Base-by-base conservation (phyloP, 2,329 filamentous ascomycete species). In the Metarhizium album region DNA sequence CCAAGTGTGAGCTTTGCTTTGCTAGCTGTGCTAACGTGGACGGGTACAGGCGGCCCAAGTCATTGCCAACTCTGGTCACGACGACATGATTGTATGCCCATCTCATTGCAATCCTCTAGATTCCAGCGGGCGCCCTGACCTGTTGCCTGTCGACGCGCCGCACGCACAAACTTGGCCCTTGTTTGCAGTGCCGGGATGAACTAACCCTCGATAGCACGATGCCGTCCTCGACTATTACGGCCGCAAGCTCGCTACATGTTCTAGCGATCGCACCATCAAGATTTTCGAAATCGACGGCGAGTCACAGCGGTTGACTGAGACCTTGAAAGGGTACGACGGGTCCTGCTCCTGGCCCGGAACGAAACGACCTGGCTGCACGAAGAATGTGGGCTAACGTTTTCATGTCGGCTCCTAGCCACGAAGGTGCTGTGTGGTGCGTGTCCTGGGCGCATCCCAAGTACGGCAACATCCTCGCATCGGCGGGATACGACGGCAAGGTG, bases 381-480 rank as follows among this genome's bases (percentile, higher is more conserved):
- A 6, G 20, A 23, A 37, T 47, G 42, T 45, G 53, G 23, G 53
- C 59, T 59, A 55, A 54, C 42, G 16, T 9, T 42, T 40, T 47
- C 42, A 22, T 29, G 42, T 49, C 47, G 24, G 24, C 16, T 9
- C 23, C 53, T 62, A 95, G 91, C 58, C 93, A 98, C 67, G 93
- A 98, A 70, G 91, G 91, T 56, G 90, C 93, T 35, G 91, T 98
- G 53, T 98, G 93, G 93, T 95, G 88, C 67, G 88, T 97, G 53
- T 86, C 90, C 61, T 98, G 93, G 93, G 90, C 91, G 46, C 93
- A 98, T 66, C 93, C 93, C 56, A 97, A 98, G 68, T 97, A 94
- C 70, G 93, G 93, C 73, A 96, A 91, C 68, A 96, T 98, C 65
- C 84, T 98, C 54, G 93, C 93, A 51, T 95, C 89, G 55, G 88